These are phyloP conservation scores for Puccinia polysora DNA, from an alignment of 1,284 basidiomycete genomes.

Conservation along the genomic window DNA sequence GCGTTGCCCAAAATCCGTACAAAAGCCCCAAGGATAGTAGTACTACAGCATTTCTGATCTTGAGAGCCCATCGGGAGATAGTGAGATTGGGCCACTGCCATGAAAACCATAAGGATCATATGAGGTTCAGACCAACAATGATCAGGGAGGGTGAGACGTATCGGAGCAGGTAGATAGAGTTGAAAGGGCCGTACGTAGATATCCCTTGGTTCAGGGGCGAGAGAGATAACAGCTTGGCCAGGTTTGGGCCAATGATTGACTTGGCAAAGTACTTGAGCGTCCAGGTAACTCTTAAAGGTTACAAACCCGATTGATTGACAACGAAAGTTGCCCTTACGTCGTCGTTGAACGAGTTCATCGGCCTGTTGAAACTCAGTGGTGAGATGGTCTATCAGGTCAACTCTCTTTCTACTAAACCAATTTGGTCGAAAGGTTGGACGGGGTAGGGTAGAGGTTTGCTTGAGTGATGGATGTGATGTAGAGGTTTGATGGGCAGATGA, in stretches of 20 bases:
- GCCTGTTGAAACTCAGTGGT: conserved; percentile 8
- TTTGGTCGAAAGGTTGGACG: conserved; percentile 11
- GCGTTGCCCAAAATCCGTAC: conserved; percentile 51
- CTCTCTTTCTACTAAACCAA: conserved; percentile 25
- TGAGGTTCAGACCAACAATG: conserved; percentile 49
- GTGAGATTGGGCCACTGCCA: conserved; percentile 53
- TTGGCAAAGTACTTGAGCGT: conserved; percentile 35
- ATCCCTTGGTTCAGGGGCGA: conserved; percentile 30
- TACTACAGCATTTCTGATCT: conserved; percentile 50
- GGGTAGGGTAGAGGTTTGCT: not conserved
- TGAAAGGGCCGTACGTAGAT: conserved; percentile 9
- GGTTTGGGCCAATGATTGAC: conserved; percentile 28
- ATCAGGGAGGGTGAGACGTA: conserved; percentile 51
- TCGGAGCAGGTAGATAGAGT: not conserved
- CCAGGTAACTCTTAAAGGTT: conserved; percentile 16
- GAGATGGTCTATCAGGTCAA: conserved; percentile 28
- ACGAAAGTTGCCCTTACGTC: conserved; percentile 19
- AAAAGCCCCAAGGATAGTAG: conserved; percentile 49
- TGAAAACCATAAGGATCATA: conserved; percentile 47
- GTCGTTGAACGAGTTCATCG: conserved; percentile 25
- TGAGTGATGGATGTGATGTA: conserved; percentile 1
- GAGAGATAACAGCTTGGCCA: conserved; percentile 17
- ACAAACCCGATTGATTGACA: conserved; percentile 28
- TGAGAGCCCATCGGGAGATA: conserved; percentile 48
- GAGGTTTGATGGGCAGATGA: not conserved